Percentiles rank a stretch among this genome's conserved stretches.
Evolutionary conservation across 164 flowering plant genomes (phyloP).

Genomic region (Macadamia integrifolia): DNA sequence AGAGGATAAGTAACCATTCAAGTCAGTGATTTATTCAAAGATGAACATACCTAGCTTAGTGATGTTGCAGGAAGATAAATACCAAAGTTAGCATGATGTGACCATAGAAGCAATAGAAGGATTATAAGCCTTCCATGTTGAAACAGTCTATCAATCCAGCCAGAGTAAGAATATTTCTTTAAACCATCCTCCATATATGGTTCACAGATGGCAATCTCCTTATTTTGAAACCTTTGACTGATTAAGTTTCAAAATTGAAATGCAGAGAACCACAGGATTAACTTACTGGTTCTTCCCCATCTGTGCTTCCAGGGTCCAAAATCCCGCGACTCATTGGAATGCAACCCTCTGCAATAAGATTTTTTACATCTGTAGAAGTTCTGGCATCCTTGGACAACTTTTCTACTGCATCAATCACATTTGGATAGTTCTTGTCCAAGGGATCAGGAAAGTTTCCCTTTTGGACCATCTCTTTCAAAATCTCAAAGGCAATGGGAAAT

Average conservation of each 20-base stretch:
- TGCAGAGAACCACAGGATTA: too few relatives aligned
- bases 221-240: not conserved
- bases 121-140: not conserved
- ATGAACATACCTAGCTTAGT: not conserved
- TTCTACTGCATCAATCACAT: constrained; percentile 30
- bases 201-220: not conserved
- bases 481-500: constrained; percentile 33
- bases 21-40: not conserved
- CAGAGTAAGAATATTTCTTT: not conserved
- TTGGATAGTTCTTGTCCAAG: constrained; percentile 36
- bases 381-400: constrained; percentile 39
- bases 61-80: not conserved
- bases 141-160: not conserved
- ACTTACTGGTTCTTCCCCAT: not conserved
- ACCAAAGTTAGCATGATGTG: not conserved
- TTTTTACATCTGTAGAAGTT: constrained; percentile 36
- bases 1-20: not conserved
- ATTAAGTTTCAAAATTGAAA: too few relatives aligned
- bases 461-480: constrained; percentile 48
- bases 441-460: constrained; percentile 37
- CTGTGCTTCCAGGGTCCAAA: constrained; percentile 2
- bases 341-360: constrained; percentile 41
- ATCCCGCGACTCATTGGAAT: constrained; percentile 28
- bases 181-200: not conserved
- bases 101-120: not conserved